Base-by-base conservation (phyloP, 805 yeast species). In the Metschnikowia gruessii region DNA sequence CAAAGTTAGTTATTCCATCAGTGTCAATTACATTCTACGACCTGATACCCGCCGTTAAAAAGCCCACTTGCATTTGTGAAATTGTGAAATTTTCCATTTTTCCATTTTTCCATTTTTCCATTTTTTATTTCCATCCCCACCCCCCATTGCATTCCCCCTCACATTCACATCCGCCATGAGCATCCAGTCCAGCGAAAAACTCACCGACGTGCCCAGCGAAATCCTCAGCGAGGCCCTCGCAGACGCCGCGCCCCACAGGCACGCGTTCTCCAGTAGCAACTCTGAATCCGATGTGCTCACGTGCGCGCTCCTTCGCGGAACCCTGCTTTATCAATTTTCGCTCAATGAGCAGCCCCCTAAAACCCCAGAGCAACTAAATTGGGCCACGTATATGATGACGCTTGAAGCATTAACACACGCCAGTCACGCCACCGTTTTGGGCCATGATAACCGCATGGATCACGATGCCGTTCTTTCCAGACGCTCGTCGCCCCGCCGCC, bases 251-350 rank as follows among this genome's bases (percentile, higher is more conserved):
- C 36, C 19, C 36, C 15, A 18, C n/a, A 18, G 24, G n/a, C 33
- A 31, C 21, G 19, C 10, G 16, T 22, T 16, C 36, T 33, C 36
- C 12, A 18, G 16, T 30, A 33, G 37, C 18, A 43, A 18, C 29
- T 13, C 43, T 3, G 37, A 39, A n/a, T 29, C 42, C 19, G 45
- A 40, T 16, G 51, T 43, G 43, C 45, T 40, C 19, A 43, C 46
- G 4, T 35, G 15, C 12, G 48, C 39, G 13, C 43, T 44, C 28
- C 34, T 44, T 15, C 33, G 42, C 7, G 43, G 32, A 4, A 34
- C 43, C 24, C 48, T 29, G 48, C 40, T 36, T 19, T 33, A 18
- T 19, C 38, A 24, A 12, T n/a, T 4, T 13, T 28, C 39, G 17
- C 35, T 34, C 12, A 17, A 28, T 5, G 26, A 28, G 24, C 34